These are phyloP conservation scores for Fusarium concolor DNA, from an alignment of 2,329 filamentous ascomycete species.

Conservation along the genomic window DNA sequence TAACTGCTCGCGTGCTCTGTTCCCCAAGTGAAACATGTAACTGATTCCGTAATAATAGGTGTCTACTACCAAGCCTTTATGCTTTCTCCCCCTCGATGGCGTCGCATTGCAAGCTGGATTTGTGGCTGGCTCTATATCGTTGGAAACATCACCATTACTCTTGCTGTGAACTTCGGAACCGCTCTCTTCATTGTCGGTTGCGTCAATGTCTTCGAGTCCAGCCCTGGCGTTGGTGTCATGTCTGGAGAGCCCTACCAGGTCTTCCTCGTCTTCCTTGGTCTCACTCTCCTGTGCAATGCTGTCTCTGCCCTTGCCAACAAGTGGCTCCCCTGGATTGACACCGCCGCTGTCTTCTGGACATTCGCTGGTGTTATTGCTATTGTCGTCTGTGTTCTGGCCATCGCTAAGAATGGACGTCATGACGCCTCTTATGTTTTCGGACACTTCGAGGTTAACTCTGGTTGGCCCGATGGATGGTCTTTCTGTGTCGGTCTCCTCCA, in stretches of 20 bases:
- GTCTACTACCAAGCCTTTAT: constrained; percentile 86
- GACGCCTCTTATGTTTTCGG: constrained; percentile 72
- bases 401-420: constrained; percentile 76
- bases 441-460: constrained; percentile 75
- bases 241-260: constrained; percentile 70
- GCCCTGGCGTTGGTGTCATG: constrained; percentile 58
- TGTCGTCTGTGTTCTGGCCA: constrained; percentile 69
- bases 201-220: constrained; percentile 65
- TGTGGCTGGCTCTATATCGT: constrained; percentile 82
- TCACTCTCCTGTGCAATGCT: constrained; percentile 72
- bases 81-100: constrained; percentile 71
- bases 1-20: neutral
- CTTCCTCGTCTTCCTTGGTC: constrained; percentile 76
- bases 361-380: constrained; percentile 77
- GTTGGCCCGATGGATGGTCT: constrained; percentile 78
- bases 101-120: constrained; percentile 74
- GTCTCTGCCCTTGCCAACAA: constrained; percentile 76
- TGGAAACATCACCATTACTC: constrained; percentile 83
- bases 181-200: constrained; percentile 71
- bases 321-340: constrained; percentile 76
- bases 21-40: constrained; percentile 25
- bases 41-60: constrained; percentile 44
- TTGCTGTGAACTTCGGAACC: constrained; percentile 86
- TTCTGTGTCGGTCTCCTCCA: constrained; percentile 79
- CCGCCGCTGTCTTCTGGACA: constrained; percentile 79